These are phyloP conservation scores for Plasmodium coatneyi DNA, from an alignment of 169 alveolate species.

Conservation along the genomic window DNA sequence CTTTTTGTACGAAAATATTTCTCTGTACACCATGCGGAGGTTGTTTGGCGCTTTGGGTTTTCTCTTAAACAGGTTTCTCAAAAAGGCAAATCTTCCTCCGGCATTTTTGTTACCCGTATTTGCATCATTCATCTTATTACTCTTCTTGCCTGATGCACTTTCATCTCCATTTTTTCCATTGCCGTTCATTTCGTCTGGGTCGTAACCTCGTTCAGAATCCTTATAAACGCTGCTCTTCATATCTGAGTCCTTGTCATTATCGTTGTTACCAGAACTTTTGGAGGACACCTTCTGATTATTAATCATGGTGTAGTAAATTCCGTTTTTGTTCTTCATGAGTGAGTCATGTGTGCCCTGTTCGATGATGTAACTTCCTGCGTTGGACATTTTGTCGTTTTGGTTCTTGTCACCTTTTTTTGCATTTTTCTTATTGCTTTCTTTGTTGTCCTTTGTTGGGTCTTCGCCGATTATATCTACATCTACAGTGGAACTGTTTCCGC, in stretches of 20 bases:
- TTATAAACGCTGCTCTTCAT: constrained; percentile 45
- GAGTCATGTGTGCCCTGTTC: constrained; percentile 83
- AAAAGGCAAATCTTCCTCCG: not conserved
- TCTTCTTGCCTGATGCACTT: not conserved
- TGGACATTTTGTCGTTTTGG: not conserved
- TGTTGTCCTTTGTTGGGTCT: not conserved
- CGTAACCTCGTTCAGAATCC: constrained; percentile 13
- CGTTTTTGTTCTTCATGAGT: constrained; percentile 77
- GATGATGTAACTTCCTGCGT: constrained; percentile 43
- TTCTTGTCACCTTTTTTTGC: not conserved
- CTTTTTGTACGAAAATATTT: constrained; percentile 55
- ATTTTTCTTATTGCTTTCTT: not conserved
- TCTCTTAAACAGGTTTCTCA: constrained; percentile 28
- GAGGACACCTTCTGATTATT: constrained; percentile 51
- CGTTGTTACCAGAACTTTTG: not conserved
- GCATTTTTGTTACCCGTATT: not conserved
- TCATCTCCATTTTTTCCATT: not conserved
- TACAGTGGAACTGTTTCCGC: not conserved
- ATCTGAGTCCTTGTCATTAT: constrained; percentile 18
- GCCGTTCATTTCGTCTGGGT: not conserved
- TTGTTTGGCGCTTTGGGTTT: constrained; percentile 28
- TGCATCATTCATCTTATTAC: not conserved
- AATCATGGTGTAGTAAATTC: constrained; percentile 77
- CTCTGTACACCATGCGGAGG: constrained; percentile 36
- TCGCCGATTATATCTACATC: not conserved